A percentile compares a stretch with the other conserved stretches of the same genome.
Evolutionary conservation across 306 rosid genomes (phyloP).

Genomic region (Acacia acuminata): DNA sequence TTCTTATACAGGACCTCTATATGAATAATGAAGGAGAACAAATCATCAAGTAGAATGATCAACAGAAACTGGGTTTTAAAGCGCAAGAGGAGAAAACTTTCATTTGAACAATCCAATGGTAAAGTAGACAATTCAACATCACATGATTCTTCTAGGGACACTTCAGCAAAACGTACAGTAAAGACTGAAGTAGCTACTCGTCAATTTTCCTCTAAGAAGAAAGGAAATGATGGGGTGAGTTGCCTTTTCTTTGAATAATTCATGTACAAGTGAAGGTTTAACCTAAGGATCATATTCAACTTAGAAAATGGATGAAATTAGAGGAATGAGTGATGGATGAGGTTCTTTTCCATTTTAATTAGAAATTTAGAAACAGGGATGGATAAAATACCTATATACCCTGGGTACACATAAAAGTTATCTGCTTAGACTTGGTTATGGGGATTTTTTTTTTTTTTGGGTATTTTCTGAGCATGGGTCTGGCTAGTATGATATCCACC

Average conservation of each 20-base stretch:
- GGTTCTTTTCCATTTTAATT: not conserved
- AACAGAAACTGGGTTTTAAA: slow-evolving; percentile 92
- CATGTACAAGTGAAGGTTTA: not conserved
- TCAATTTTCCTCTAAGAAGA: slow-evolving; percentile 76
- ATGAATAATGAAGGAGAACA: slow-evolving; percentile 72
- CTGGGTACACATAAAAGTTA: not conserved
- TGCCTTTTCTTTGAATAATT: slow-evolving; percentile 22
- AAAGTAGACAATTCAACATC: slow-evolving; percentile 63
- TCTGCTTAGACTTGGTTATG: not conserved
- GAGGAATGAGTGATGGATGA: not conserved
- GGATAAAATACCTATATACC: not conserved
- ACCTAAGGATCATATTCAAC: slow-evolving; percentile 5
- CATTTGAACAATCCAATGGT: slow-evolving; percentile 57
- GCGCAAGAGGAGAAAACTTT: slow-evolving; percentile 93
- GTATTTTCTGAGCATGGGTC: not conserved
- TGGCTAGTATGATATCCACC: not conserved
- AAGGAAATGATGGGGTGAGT: slow-evolving; percentile 98
- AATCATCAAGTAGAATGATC: slow-evolving; percentile 74
- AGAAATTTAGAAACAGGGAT: not conserved
- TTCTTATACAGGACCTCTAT: slow-evolving; percentile 38
- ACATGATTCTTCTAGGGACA: slow-evolving; percentile 63
- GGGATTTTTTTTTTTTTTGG: not conserved
- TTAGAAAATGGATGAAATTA: not conserved
- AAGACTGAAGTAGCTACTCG: slow-evolving; percentile 59
- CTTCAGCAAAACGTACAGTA: slow-evolving; percentile 50